These are phyloP conservation scores for Actinomortierella wolfii DNA, from an alignment of 371 early-diverging fungal species.

Conservation along the genomic window DNA sequence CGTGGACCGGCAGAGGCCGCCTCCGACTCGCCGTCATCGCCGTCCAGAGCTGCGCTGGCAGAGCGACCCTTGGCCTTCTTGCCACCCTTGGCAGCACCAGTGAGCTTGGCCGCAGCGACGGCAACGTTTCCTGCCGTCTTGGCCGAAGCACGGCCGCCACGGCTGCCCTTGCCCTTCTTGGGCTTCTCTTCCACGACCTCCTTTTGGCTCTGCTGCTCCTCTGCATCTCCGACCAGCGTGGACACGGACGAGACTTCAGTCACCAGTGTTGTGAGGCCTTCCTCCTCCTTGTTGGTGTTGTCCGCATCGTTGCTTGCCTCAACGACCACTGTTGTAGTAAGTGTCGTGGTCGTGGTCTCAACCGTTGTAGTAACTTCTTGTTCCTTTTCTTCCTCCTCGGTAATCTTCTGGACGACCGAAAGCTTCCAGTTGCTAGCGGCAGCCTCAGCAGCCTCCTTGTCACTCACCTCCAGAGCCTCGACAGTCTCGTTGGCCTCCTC, in stretches of 20 bases:
- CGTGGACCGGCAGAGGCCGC: constrained; percentile 16
- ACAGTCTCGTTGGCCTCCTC: constrained; percentile 7
- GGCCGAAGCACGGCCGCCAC: constrained; percentile 19
- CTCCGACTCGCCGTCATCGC: constrained; percentile 13
- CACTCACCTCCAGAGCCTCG: constrained; percentile 2
- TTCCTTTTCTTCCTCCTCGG: not conserved
- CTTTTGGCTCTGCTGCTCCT: constrained; percentile 6
- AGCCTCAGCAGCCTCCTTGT: not conserved
- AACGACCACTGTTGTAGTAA: not conserved
- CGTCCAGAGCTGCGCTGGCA: constrained; percentile 26
- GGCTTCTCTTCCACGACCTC: constrained; percentile 9
- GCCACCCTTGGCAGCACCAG: constrained; percentile 9
- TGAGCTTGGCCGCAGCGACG: constrained; percentile 19
- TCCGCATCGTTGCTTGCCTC: not conserved
- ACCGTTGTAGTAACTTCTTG: not conserved
- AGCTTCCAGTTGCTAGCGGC: no score
- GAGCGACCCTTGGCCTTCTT: constrained; percentile 42
- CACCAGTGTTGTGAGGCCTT: not conserved
- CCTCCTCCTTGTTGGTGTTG: not conserved
- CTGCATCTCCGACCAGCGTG: constrained; percentile 25
- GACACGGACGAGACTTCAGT: constrained; percentile 25
- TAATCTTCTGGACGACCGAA: no score
- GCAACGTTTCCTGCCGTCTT: constrained; percentile 4
- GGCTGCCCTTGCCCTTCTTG: constrained; percentile 27
- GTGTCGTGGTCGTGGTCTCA: not conserved